These are phyloP conservation scores for Claviceps cyperi DNA, from an alignment of 2,329 filamentous ascomycete species.

Conservation along the genomic window DNA sequence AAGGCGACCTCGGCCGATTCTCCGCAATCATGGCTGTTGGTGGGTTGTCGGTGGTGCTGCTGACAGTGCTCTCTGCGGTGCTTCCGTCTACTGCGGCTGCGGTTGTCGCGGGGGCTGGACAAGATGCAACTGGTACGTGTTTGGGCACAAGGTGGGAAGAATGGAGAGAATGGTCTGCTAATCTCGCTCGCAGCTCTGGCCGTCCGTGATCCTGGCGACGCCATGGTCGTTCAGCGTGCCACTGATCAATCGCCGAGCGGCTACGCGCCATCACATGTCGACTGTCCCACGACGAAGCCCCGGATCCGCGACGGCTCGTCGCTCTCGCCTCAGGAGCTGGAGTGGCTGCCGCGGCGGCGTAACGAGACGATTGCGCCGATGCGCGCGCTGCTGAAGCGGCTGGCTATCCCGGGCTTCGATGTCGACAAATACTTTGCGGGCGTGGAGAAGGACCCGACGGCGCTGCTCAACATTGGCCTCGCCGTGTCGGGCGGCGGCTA, in stretches of 20 bases:
- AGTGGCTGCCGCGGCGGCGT: constrained; percentile 60
- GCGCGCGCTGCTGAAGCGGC: constrained; percentile 53
- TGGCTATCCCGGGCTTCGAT: constrained; percentile 67
- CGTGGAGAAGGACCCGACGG: constrained; percentile 16
- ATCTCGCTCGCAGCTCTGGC: background rate
- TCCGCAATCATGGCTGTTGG: constrained; percentile 2
- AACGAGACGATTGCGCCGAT: constrained; percentile 63
- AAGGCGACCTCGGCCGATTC: background rate
- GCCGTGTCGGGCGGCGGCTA: constrained; percentile 77
- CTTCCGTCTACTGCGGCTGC: background rate
- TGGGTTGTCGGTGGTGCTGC: constrained; percentile 7
- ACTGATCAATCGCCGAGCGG: constrained; percentile 26
- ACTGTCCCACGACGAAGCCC: constrained; percentile 58
- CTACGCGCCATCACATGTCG: constrained; percentile 55
- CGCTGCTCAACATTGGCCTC: constrained; percentile 49
- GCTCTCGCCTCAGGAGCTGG: constrained; percentile 54
- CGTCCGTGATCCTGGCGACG: constrained; percentile 1
- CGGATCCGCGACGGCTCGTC: constrained; percentile 45
- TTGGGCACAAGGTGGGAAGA: no score
- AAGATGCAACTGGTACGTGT: constrained; percentile 4
- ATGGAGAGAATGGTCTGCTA: background rate
- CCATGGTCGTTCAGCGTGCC: constrained; percentile 12
- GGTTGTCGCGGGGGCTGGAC: constrained; percentile 2
- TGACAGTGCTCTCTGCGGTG: constrained; percentile 7
- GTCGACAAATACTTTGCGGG: constrained; percentile 51